Base-by-base conservation (phyloP, 139 green algal genomes). In the Chlamydomonas sp. region DNA sequence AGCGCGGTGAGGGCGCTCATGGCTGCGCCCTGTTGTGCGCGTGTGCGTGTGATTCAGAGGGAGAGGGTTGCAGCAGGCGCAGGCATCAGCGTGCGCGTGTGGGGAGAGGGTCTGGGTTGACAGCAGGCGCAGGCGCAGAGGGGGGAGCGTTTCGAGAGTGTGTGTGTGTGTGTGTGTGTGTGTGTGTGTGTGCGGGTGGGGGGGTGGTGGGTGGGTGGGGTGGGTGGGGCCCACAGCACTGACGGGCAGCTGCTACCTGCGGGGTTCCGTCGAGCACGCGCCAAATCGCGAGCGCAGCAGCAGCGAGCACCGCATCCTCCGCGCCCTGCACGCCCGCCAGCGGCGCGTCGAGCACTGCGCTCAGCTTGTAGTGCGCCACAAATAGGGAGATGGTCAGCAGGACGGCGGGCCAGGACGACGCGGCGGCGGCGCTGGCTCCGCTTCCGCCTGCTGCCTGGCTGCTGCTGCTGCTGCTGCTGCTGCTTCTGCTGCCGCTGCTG, bases 361-460 rank as follows among this genome's bases (percentile, higher is more conserved):
- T 77, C 2, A 73, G 39, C 36, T 26, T 31, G 65, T 77, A 77
- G 58, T 77, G 72, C 3, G 47, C 6, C 24, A 73, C 72, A 31
- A 77, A 77, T 8, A 73, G 43, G 1, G 72, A 66, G 38, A 77
- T 77, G 72, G 39, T 65, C 8, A 48, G 6, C 58, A 77, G 43
- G n/a, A 70, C 58, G 2, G 29, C 22, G 3, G 65, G 26, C 72
- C 72, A 77, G 13, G 10, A n/a, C n/a, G n/a, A n/a, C n/a, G n/a
- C n/a, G n/a, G n/a, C n/a, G n/a, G n/a, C n/a, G n/a, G n/a, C n/a
- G n/a, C n/a, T n/a, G n/a, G 35, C 35, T 50, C 22, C n/a, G 31
- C 24, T 6, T 10, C 22, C 6, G 16, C 33, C 5, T 39, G 22
- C 43, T 61, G 49, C 50, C n/a, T 26, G 6, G 29, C 34, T 3